Evolutionary conservation across 768 basidiomycete genomes (phyloP), one percentile per base, ranked within the genome.

Genomic region (Termitomyces sp.): DNA sequence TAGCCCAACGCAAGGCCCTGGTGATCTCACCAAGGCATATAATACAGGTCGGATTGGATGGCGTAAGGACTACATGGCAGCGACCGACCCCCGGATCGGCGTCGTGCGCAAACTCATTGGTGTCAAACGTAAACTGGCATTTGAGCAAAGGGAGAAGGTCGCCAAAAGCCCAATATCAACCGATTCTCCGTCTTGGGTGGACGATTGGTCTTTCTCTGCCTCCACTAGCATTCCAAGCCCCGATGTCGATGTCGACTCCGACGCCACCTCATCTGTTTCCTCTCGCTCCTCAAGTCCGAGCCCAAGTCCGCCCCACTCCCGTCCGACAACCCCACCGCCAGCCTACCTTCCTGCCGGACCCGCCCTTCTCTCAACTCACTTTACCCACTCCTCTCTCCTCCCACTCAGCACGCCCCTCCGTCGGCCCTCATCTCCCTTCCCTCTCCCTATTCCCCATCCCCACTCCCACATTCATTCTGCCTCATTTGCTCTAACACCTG

Each of bases 291-390:
- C 22, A 72, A 73, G 18, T 69, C 75, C 9, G 75, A 76, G 8
- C 60, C 59, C 35, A 74, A 78, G 7, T 9, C 57, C 52, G 9
- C 51, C 52, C 7, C 46, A 69, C 30, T 81, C 84, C 18, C 78
- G 87, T 20, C 81, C 88, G 5, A 78, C 78, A 5, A 92, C 90
- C 1, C 91, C 90, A 1, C 81, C 80, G 24, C 89, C 89, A 0
- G 67, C 80, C 0, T 90, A 90, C 66, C 74, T 92, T 0, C 90
- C 90, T 3, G 74, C 79, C 3, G 90, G 90, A 2, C 85, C 88
- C 14, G 73, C 80, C 0, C 76, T 93, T 11, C 70, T 93, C 3
- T 80, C 83, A 51, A 84, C 85, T 8, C 79, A 83, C 11, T 92
- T 92, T 67, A 76, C 84, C 33, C 88, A 92, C 66, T 64, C 72